Percentiles rank a stretch among this genome's conserved stretches.
phyloP scores from a whole-genome alignment of 176 grass and related monocot species.

The Phoenix roebelenii region DNA sequence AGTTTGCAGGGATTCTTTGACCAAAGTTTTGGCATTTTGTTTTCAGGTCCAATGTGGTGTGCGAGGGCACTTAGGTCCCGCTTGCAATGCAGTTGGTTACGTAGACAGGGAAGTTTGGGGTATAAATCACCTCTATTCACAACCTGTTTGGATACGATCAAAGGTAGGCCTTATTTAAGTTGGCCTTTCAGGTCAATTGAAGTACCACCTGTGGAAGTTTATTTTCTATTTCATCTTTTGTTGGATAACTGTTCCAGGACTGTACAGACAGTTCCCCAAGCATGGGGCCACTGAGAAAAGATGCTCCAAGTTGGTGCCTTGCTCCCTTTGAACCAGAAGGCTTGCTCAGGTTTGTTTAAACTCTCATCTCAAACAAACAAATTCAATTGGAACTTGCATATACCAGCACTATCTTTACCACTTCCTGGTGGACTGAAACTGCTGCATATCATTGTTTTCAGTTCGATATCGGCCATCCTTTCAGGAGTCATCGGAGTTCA shows the following conservation, averaged over 20 bases:
- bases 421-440: no score
- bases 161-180: constrained; percentile 20
- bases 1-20: no score
- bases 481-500: constrained; percentile 48
- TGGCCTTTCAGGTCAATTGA: no score
- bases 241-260: constrained; percentile 9
- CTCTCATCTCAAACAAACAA: no score
- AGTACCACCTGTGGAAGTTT: no score
- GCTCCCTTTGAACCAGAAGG: constrained; percentile 65
- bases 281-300: constrained; percentile 28
- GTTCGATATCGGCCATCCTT: constrained; percentile 35
- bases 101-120: constrained; percentile 57
- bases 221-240: no score
- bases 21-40: not conserved
- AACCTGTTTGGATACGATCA: constrained; percentile 61
- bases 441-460: constrained; percentile 11
- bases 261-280: constrained; percentile 46
- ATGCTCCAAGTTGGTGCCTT: constrained; percentile 52
- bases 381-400: no score
- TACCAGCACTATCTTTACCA: no score
- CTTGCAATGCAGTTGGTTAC: constrained; percentile 61
- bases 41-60: constrained; percentile 46
- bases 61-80: constrained; percentile 39
- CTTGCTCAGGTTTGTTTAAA: constrained; percentile 27
- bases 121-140: constrained; percentile 50